phyloP scores from a whole-genome alignment of 148 eudicot species.

The Suaeda aralocaspica region DNA sequence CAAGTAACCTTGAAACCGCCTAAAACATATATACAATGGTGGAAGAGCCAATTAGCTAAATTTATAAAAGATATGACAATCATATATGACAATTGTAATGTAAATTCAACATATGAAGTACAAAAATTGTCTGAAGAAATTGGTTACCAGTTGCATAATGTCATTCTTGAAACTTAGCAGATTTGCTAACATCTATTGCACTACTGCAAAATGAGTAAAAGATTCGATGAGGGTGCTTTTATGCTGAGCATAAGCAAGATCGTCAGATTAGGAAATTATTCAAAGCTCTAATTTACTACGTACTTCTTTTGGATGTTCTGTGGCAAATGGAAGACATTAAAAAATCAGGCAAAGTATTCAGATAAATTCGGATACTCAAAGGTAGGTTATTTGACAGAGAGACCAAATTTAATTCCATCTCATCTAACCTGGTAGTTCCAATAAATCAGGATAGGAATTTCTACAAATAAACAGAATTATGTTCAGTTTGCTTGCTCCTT shows the following conservation, averaged over 20 bases:
- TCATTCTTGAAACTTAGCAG: background rate
- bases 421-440: background rate
- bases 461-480: too few species aligned
- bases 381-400: background rate
- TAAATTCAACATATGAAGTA: slow-evolving; percentile 24
- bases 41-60: background rate
- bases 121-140: slow-evolving; percentile 91
- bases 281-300: too few species aligned
- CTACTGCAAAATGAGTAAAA: background rate
- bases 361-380: too few species aligned
- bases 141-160: slow-evolving; percentile 18
- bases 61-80: background rate
- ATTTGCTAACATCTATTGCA: background rate
- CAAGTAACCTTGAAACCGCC: slow-evolving; percentile 75
- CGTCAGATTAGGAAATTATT: too few species aligned
- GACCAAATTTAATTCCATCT: background rate
- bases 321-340: background rate
- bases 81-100: background rate
- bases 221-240: background rate
- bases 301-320: background rate
- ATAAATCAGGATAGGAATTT: too few species aligned
- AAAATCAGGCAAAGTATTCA: background rate
- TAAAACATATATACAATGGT: slow-evolving; percentile 19
- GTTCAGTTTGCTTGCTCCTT: too few species aligned
- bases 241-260: background rate